Evolutionary conservation across 257 asterid species (phyloP).

Genomic region (Ophiorrhiza pumila): DNA sequence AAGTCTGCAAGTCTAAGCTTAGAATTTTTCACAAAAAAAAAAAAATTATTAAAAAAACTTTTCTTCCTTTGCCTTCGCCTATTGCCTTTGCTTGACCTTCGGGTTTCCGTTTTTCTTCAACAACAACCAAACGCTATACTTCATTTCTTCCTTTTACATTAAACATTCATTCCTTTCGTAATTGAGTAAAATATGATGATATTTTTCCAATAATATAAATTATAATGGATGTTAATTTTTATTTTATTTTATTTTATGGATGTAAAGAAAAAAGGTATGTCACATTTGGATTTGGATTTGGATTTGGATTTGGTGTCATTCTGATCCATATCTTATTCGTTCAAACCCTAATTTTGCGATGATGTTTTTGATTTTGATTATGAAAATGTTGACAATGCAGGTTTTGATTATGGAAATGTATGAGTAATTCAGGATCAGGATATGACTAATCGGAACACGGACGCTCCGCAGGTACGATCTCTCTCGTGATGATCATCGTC

Average conservation of each 20-base stretch:
- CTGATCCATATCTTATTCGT: slow-evolving; percentile 22
- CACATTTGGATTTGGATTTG: too few species aligned
- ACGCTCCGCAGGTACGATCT: slow-evolving; percentile 41
- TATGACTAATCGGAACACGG: slow-evolving; percentile 53
- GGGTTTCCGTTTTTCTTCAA: slow-evolving; percentile 35
- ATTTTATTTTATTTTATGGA: too few species aligned
- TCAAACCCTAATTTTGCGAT: slow-evolving; percentile 4
- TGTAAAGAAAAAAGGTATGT: not conserved
- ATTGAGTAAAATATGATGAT: too few species aligned
- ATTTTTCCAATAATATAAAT: too few species aligned
- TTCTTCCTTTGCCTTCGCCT: not conserved
- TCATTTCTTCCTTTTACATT: not conserved
- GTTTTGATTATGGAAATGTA: slow-evolving; percentile 28
- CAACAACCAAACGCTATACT: slow-evolving; percentile 10
- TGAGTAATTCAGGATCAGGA: slow-evolving; percentile 23
- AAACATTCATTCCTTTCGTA: too few species aligned
- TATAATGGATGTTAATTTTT: too few species aligned
- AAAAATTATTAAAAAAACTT: not conserved
- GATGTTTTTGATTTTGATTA: slow-evolving; percentile 24
- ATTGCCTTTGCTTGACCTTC: slow-evolving; percentile 42
- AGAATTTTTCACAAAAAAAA: not conserved
- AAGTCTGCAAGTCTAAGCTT: too few species aligned
- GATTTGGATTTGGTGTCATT: too few species aligned
- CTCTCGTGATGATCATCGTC: slow-evolving; percentile 13
- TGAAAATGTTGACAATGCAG: slow-evolving; percentile 42